phyloP scores from a whole-genome alignment of 2,329 filamentous ascomycete genomes.

The Penicillium sp. region DNA sequence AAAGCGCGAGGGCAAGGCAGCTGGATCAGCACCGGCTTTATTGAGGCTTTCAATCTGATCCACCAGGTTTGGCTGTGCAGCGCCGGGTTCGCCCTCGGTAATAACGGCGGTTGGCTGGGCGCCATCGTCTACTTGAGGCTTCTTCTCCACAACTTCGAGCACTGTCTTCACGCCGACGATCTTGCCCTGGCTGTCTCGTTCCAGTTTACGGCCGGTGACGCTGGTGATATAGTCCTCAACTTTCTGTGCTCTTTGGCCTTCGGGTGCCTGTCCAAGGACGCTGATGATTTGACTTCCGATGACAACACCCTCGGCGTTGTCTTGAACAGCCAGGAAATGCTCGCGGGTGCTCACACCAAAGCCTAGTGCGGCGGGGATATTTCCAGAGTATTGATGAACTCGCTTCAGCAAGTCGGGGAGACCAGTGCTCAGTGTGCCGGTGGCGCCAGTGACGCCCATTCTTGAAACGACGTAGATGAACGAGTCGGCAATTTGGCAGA shows the following conservation, averaged over 20 bases:
- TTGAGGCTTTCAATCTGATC: constrained; percentile 83
- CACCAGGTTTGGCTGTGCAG: constrained; percentile 59
- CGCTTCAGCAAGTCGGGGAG: constrained; percentile 77
- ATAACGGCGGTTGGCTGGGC: constrained; percentile 61
- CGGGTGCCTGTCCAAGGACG: constrained; percentile 65
- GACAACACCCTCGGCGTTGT: constrained; percentile 87
- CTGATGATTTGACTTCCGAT: constrained; percentile 95
- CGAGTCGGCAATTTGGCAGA: constrained; percentile 94
- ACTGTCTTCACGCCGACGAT: constrained; percentile 65
- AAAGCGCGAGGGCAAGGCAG: constrained; percentile 76
- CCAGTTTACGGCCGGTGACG: constrained; percentile 56
- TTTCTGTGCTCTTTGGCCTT: constrained; percentile 63
- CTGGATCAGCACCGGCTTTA: constrained; percentile 46
- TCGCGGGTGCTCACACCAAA: constrained; percentile 95
- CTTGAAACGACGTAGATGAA: constrained; percentile 98
- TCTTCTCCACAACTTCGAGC: constrained; percentile 62
- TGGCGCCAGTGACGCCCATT: constrained; percentile 93
- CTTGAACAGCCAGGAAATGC: constrained; percentile 81
- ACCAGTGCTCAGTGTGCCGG: constrained; percentile 73
- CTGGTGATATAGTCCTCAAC: constrained; percentile 85
- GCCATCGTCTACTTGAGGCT: constrained; percentile 48
- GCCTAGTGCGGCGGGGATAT: constrained; percentile 85
- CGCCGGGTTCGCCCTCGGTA: constrained; percentile 51
- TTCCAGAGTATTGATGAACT: constrained; percentile 88
- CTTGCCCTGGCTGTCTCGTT: constrained; percentile 41